Evolutionary conservation across 495 filamentous ascomycete species (phyloP), one percentile per base, ranked within the genome.

Genomic region (Massariosphaeria phaeospora): DNA sequence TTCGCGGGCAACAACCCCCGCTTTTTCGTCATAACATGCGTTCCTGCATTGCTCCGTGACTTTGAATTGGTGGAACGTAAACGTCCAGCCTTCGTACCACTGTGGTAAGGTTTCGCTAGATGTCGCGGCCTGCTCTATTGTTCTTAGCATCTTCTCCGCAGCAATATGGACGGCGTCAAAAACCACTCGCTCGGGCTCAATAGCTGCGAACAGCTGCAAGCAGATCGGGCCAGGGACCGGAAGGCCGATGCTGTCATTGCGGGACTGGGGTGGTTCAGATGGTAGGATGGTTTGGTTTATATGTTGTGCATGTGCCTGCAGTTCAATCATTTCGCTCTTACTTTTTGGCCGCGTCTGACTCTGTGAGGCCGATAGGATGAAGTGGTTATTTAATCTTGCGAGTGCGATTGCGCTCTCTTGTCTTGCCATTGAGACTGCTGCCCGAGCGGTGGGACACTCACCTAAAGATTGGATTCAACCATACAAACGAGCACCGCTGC

Each of bases 401-500:
- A 31, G 54, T 53, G 57, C 57, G 12, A 30, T 50, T 34, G 62
- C 51, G 21, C 46, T 65, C 10, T 41, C 58, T 17, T 57, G 53
- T 48, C 36, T 57, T 34, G 52, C 59, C 1, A 30, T 62, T 38
- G 56, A 63, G 30, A 27, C 33, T 38, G 26, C 55, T 49, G 67
- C 60, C 29, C 45, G 48, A 41, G 49, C 63, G 5, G 36, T 64
- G 29, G 63, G 57, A 12, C 59, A 59, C 25, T 57, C 52, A 33
- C 55, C 67, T 11, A 64, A 53, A 7, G 43, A 57, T 27, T 48
- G 59, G 53, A 65, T 71, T 42, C 62, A 62, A 48, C 65, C 65
- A 11, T 70, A 70, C 51, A 67, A 66, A 31, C 23, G 67, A 31
- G 64, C 54, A 44, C 46, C 61, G 9, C 46, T 73, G 18, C 70